Percentiles rank a stretch among this genome's conserved stretches.
Conservation (phyloP, 352 stramenopile genomes). For the Phytophthora idaei region DNA sequence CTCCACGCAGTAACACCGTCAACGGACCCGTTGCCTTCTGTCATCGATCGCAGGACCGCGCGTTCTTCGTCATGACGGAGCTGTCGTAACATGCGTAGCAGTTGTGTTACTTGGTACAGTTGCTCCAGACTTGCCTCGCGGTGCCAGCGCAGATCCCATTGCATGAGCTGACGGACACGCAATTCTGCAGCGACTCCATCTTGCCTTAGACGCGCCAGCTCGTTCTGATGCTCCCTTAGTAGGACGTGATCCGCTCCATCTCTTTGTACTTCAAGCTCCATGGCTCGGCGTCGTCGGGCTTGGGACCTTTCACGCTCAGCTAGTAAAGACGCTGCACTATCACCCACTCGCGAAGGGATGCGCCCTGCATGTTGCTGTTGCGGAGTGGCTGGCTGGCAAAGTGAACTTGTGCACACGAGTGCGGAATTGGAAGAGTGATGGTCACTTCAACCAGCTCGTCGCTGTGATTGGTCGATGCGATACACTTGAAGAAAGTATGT, state of each 20-base stretch:
- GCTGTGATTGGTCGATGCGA: neutral
- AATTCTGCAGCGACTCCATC: neutral
- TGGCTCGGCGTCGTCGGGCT: neutral
- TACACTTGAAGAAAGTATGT: neutral
- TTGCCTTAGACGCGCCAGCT: too few relatives aligned
- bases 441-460: conserved; percentile 2
- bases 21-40: neutral
- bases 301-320: neutral
- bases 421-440: neutral
- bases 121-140: neutral
- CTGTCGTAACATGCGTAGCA: neutral
- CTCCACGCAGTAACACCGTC: neutral
- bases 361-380: too few relatives aligned
- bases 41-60: neutral
- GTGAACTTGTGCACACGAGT: neutral
- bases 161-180: neutral
- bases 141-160: neutral
- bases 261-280: neutral
- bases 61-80: neutral
- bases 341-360: too few relatives aligned
- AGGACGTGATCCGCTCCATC: neutral
- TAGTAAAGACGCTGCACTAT: too few relatives aligned
- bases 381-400: too few relatives aligned
- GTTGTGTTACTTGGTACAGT: neutral
- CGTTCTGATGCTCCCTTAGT: neutral